Percentiles rank a stretch among this genome's conserved stretches.
phyloP scores from a whole-genome alignment of 345 rosid genomes.

The Laguncularia racemosa region DNA sequence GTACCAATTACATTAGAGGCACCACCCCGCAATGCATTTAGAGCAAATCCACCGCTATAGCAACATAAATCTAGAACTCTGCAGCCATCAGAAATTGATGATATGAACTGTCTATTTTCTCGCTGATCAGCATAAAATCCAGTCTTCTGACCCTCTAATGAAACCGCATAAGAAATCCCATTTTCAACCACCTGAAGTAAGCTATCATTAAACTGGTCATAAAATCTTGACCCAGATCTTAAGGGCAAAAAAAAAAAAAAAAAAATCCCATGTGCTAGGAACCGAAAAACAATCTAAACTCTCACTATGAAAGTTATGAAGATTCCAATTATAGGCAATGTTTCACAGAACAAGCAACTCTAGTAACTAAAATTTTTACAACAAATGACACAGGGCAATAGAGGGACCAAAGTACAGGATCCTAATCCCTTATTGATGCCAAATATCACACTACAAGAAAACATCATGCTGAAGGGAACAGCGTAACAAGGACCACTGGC shows the following conservation, averaged over 20 bases:
- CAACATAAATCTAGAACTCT: constrained; percentile 86
- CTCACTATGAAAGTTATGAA: too few species aligned
- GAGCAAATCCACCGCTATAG: constrained; percentile 86
- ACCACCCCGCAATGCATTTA: constrained; percentile 70
- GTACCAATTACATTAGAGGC: constrained; percentile 56
- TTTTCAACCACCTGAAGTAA: constrained; percentile 60
- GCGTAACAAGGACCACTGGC: too few species aligned
- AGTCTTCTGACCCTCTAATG: constrained; percentile 77
- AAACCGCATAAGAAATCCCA: constrained; percentile 59
- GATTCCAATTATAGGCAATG: too few species aligned
- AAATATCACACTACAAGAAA: too few species aligned
- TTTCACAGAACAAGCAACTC: too few species aligned
- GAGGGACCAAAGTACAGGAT: too few species aligned
- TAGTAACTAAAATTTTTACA: too few species aligned
- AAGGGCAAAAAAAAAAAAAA: too few species aligned
- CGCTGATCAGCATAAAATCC: constrained; percentile 93
- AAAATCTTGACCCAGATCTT: not conserved
- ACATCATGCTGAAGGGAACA: too few species aligned
- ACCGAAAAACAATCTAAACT: not conserved
- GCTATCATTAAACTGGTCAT: not conserved
- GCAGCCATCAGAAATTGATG: constrained; percentile 56
- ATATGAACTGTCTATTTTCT: constrained; percentile 61
- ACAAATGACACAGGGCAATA: too few species aligned
- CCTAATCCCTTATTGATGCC: too few species aligned
- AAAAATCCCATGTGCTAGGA: not conserved